A percentile compares a stretch with the other conserved stretches of the same genome.
These are phyloP conservation scores for Henckelia pumila DNA, from an alignment of 257 asterid genomes.

Conservation along the genomic window DNA sequence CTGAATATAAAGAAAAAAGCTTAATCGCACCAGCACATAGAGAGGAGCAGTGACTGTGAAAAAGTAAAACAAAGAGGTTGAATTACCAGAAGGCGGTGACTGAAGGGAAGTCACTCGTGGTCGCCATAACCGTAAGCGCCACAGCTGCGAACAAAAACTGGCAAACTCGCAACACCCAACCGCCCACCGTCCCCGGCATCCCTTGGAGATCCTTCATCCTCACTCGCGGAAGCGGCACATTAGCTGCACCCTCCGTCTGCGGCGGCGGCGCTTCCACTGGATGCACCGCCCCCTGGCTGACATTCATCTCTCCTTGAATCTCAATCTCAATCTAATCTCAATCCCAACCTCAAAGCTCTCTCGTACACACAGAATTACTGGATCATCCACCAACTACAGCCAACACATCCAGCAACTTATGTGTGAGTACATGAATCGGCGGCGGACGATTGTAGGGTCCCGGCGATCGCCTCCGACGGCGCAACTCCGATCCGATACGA, in stretches of 20 bases:
- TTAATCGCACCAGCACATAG: neutral
- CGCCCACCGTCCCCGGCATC: slow-evolving; percentile 96
- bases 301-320: slow-evolving; percentile 48
- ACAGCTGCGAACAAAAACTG: slow-evolving; percentile 75
- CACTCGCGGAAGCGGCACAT: slow-evolving; percentile 63
- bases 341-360: neutral
- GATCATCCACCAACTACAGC: slow-evolving; percentile 27
- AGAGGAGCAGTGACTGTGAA: neutral
- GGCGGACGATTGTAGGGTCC: neutral
- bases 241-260: slow-evolving; percentile 82
- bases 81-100: slow-evolving; percentile 95
- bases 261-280: slow-evolving; percentile 94
- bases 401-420: slow-evolving; percentile 2
- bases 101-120: slow-evolving; percentile 93
- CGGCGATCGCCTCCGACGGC: slow-evolving; percentile 1
- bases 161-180: slow-evolving; percentile 64
- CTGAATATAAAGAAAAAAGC: neutral
- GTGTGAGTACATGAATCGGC: neutral
- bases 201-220: slow-evolving; percentile 97
- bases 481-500: slow-evolving; percentile 25
- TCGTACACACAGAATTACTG: neutral
- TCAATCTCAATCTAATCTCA: neutral
- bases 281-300: slow-evolving; percentile 86
- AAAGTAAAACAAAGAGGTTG: slow-evolving; percentile 1
- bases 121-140: slow-evolving; percentile 82